Evolutionary conservation across 2,329 filamentous ascomycete genomes (phyloP), one percentile per base, ranked within the genome.

Genomic region (Ophiostoma populinum): DNA sequence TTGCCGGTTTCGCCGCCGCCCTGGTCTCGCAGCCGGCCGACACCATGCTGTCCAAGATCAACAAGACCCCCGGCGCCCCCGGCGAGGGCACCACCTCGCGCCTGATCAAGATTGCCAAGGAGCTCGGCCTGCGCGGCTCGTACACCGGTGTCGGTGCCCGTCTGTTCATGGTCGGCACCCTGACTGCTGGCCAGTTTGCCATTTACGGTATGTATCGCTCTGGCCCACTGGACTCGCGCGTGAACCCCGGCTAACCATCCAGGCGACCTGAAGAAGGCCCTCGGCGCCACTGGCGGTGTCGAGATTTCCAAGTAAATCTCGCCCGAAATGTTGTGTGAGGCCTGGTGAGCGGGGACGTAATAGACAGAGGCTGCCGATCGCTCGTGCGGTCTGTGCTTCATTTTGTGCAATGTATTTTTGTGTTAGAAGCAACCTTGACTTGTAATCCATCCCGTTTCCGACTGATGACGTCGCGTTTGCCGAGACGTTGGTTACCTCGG

Each of bases 1-100:
- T 50, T 25, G 50, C 51, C 80, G 79, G 80, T 74, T 79, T 86
- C 61, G 79, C 79, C 49, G 80, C 80, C 47, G 80, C 80, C 53
- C 54, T 83, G 51, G 68, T 86, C 53, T 86, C 80, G 43, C 80
- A 86, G 63, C 80, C 80, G 48, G 80, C 80, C 53, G 80, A 86
- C 57, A 86, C 80, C 52, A 85, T 86, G 79, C 72, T 86, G 48
- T 73, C 65, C 62, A 85, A 83, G 70, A 85, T 86, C 67, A 86
- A 86, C 75, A 86, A 85, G 75, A 80, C 76, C 58, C 75, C 77
- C 62, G 80, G 78, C 59, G 61, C 69, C 43, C 79, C 80, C 46
- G 80, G 80, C 61, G 79, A 86, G 65, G 70, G 80, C 52, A 85
- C 77, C 50, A 70, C 69, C 52, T 65, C 61, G 57, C 75, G 80